Base-by-base conservation (phyloP, 2,329 filamentous ascomycete species). In the Berkeleyomyces rouxiae region DNA sequence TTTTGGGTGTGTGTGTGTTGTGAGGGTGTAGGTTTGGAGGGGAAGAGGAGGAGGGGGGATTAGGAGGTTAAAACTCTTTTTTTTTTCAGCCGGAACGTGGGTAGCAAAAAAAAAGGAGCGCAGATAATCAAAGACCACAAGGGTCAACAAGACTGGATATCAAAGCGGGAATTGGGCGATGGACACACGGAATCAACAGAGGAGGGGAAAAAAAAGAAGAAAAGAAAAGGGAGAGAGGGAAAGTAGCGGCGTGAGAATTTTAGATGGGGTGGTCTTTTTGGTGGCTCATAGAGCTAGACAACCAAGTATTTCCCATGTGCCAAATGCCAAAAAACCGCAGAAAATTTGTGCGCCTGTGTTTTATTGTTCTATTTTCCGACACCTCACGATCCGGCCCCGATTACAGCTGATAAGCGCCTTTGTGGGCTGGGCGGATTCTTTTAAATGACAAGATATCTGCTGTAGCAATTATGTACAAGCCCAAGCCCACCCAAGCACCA, bases 61-160 rank as follows among this genome's bases (percentile, higher is more conserved):
- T 59, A n/a, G 36, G 16, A 66, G 63, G 23, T 57, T 46, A 49
- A 57, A 40, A 53, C 49, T 63, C 43, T 58, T 58, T 43, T 51
- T 49, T 51, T 59, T 55, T 58, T 42, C 42, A 46, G 57, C 53
- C 60, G 53, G 44, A 63, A 46, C 31, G 49, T 49, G 42, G 13
- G 57, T 61, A 65, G 65, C 57, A 61, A 63, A 66, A 68, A 66
- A 63, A 64, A 66, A 66, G 66, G 49, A 64, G 62, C 66, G 63
- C 64, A 57, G 64, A 55, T 33, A 55, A 55, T 55, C 36, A 59
- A 65, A 64, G 61, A 47, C 51, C 47, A 43, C 58, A 59, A 59
- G 33, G 58, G 58, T 23, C 58, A 39, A 58, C 46, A 55, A 16
- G 33, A 31, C 33, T 47, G 58, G 58, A 59, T 59, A 46, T 7